Evolutionary conservation across 129 eudicot species (phyloP).

Genomic region (Saussurea involucrata): DNA sequence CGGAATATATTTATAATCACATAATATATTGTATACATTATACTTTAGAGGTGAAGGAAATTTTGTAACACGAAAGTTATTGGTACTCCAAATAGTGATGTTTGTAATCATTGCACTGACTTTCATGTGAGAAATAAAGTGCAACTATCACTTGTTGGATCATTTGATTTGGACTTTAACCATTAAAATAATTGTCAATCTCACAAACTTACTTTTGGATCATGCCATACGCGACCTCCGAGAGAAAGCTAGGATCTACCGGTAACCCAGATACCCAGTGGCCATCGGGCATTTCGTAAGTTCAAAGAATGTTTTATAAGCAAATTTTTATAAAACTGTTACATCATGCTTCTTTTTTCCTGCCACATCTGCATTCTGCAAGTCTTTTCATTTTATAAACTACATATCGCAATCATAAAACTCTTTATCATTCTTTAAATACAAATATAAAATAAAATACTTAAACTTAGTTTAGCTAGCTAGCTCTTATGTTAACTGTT

Average conservation of each 20-base stretch:
- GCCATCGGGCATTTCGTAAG: background rate
- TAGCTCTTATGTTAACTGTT: background rate
- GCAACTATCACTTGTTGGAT: background rate
- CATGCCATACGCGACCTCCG: background rate
- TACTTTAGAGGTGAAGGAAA: background rate
- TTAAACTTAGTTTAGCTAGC: no score
- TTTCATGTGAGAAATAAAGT: background rate
- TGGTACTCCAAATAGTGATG: background rate
- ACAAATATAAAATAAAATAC: no score
- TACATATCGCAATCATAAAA: background rate
- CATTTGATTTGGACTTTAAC: background rate
- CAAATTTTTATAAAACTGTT: background rate
- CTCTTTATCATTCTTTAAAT: background rate
- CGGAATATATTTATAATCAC: background rate
- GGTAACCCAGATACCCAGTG: background rate
- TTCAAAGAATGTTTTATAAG: background rate
- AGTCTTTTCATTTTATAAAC: background rate
- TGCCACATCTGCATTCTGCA: background rate
- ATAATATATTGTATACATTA: background rate
- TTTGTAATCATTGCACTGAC: background rate
- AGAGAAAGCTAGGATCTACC: background rate
- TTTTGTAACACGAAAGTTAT: background rate
- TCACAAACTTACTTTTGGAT: background rate
- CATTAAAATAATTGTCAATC: background rate
- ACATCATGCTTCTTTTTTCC: background rate